Conservation (phyloP, 192 early-diverging fungal species). For the Coemansia sp. region DNA sequence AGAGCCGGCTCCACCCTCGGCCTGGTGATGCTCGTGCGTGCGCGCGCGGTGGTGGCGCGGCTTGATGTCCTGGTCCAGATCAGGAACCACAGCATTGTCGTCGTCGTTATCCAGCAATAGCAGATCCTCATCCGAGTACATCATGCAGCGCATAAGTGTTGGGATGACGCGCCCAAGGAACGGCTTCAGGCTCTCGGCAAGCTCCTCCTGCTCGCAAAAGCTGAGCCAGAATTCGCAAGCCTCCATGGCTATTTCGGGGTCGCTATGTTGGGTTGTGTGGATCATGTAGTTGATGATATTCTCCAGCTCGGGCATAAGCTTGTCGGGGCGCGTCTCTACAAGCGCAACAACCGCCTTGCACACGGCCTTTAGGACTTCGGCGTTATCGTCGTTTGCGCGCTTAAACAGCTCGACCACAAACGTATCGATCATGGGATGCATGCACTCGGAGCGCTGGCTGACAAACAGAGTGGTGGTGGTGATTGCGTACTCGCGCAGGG, state of each 20-base stretch:
- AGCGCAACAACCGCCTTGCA: slow-evolving; percentile 94
- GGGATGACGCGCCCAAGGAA: slow-evolving; percentile 81
- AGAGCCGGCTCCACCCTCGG: slow-evolving; percentile 40
- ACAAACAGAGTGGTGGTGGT: slow-evolving; percentile 88
- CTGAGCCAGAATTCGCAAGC: slow-evolving; percentile 99
- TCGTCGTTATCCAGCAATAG: slow-evolving; percentile 75
- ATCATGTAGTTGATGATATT: slow-evolving; percentile 96
- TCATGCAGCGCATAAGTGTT: slow-evolving; percentile 92
- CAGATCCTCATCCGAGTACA: slow-evolving; percentile 93
- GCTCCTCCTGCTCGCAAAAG: slow-evolving; percentile 90
- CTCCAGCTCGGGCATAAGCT: slow-evolving; percentile 83
- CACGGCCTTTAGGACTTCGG: slow-evolving; percentile 86
- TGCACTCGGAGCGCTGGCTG: slow-evolving; percentile 67
- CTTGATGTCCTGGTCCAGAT: slow-evolving; percentile 91
- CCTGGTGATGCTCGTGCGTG: slow-evolving; percentile 70
- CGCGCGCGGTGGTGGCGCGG: slow-evolving; percentile 89
- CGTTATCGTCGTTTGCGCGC: slow-evolving; percentile 79
- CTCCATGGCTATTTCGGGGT: slow-evolving; percentile 90
- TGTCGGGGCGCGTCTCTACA: slow-evolving; percentile 83
- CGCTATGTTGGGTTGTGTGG: slow-evolving; percentile 82
- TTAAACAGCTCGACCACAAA: slow-evolving; percentile 72
- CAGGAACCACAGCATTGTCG: slow-evolving; percentile 86
- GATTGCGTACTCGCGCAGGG: slow-evolving; percentile 82
- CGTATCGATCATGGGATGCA: slow-evolving; percentile 56
- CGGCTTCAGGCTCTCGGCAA: slow-evolving; percentile 72